Evolutionary conservation across 345 rosid genomes (phyloP).

Genomic region (Hevea brasiliensis): DNA sequence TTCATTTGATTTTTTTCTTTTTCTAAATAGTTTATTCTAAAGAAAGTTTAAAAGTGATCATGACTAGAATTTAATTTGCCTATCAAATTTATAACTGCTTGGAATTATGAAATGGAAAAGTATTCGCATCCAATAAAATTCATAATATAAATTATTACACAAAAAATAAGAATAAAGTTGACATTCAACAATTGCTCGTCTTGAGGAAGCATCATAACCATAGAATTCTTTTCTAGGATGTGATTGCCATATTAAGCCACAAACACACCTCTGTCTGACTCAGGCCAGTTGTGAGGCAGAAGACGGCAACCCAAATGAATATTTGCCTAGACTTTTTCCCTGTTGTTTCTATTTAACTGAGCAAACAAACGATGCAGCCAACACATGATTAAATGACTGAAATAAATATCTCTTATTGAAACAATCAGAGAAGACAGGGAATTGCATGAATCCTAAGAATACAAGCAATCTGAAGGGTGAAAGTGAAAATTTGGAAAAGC

Average conservation of each 20-base stretch:
- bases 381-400: neutral
- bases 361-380: neutral
- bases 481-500: neutral
- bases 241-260: neutral
- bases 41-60: too few relatives aligned
- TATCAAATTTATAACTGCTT: neutral
- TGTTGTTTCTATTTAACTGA: conserved; percentile 20
- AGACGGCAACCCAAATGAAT: neutral
- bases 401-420: neutral
- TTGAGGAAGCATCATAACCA: neutral
- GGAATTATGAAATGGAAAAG: neutral
- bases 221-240: neutral
- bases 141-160: neutral
- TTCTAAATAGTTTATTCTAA: too few relatives aligned
- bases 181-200: neutral
- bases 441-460: neutral
- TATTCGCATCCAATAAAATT: neutral
- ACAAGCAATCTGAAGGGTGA: neutral
- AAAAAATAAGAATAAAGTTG: neutral
- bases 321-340: conserved; percentile 12
- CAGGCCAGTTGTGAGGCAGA: neutral
- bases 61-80: too few relatives aligned
- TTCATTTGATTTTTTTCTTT: too few relatives aligned
- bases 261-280: neutral
- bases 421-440: neutral